Base-by-base conservation (phyloP, 177 flowering plant species). In the Vitis hybrid region DNA sequence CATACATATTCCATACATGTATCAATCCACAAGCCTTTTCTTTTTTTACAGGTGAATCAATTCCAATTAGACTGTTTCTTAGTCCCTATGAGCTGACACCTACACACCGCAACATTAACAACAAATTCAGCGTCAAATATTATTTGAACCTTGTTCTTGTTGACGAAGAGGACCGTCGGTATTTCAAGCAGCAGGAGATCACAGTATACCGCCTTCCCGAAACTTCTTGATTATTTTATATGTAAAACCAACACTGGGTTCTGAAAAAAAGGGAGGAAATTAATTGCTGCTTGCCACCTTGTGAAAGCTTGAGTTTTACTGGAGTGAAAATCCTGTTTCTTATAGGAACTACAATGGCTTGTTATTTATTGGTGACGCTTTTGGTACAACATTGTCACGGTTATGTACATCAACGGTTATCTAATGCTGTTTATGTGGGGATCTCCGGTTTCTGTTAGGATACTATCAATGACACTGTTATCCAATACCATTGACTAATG, bases 31-130 rank as follows among this genome's bases (percentile, higher is more conserved):
- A 11, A 50, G 6, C 62, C 47, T n/a, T 68, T 63, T 63, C 47
- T 38, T 12, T n/a, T 75, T 64, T 71, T 76, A 57, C 91, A 95
- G 98, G 98, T 65, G 98, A 95, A 81, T 95, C 98, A 15, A 92
- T 95, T 56, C 98, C 98, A 9, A 81, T 92, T 62, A 89, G 98
- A 76, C 82, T 95, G 69, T 95, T 95, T 71, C 85, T 95, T 56
- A 95, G 95, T 73, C 95, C 98, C 2, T 95, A 95, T 60, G 98
- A 95, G 72, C 85, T 95, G 76, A 92, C 98, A n/a, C 98, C 98
- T 51, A 92, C 98, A n/a, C 89, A 92, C 70, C 87, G 88, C 67
- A 95, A 95, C 80, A 90, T 89, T 38, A 95, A 95, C 85, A 95
- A 95, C 88, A 95, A 95, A 74, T 95, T 92, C 83, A 92, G 92